Evolutionary conservation across 2,329 filamentous ascomycete genomes (phyloP).

Genomic region (Magnaporthiopsis incrustans): DNA sequence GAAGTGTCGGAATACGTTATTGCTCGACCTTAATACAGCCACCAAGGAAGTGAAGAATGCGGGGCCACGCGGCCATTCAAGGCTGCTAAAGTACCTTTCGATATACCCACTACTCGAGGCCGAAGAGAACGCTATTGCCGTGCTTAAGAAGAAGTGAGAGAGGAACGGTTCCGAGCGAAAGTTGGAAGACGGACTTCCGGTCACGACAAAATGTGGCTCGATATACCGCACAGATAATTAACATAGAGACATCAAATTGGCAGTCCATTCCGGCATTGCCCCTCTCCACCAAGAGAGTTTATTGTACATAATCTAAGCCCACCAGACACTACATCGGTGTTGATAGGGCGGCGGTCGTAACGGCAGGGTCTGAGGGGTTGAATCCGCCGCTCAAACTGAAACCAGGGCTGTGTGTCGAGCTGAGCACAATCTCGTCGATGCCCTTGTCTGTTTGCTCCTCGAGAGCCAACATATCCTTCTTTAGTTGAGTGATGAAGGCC

Average conservation of each 20-base stretch:
- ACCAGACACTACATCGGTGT: constrained; percentile 40
- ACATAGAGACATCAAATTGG: not conserved
- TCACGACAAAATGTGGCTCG: constrained; percentile 12
- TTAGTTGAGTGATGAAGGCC: constrained; percentile 65
- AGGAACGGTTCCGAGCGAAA: not conserved
- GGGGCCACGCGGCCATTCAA: constrained; percentile 32
- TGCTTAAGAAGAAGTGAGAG: constrained; percentile 32
- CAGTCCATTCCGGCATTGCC: not conserved
- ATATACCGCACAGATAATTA: constrained; percentile 6
- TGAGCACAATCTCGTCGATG: constrained; percentile 69
- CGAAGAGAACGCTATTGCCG: constrained; percentile 42
- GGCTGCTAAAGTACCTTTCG: constrained; percentile 42
- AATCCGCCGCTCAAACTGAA: constrained; percentile 81
- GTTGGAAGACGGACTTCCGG: not conserved
- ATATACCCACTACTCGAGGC: constrained; percentile 46
- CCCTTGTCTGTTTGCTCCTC: constrained; percentile 61
- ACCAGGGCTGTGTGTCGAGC: constrained; percentile 79
- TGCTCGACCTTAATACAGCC: constrained; percentile 47
- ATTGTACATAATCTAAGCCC: constrained; percentile 5
- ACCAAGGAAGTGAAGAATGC: constrained; percentile 33
- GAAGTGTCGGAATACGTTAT: constrained; percentile 47
- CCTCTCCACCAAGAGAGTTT: constrained; percentile 10
- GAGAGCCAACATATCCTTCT: constrained; percentile 61
- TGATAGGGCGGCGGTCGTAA: constrained; percentile 44
- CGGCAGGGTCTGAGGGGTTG: constrained; percentile 48